Percentiles rank a stretch among this genome's conserved stretches.
phyloP scores from a whole-genome alignment of 106 monocot genomes.

The Platanthera zijinensis region DNA sequence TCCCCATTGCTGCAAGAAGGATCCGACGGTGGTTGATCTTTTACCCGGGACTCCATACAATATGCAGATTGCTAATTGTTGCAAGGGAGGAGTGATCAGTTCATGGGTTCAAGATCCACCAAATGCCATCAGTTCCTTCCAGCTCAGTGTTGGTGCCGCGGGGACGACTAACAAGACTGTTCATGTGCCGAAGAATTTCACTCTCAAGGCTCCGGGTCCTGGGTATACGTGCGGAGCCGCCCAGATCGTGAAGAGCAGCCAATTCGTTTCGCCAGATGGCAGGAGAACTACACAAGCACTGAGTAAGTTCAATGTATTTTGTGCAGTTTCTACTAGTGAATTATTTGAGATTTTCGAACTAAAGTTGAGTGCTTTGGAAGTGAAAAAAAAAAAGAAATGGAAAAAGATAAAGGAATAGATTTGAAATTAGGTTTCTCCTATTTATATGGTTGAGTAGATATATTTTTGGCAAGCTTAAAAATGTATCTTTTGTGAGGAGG shows the following conservation, averaged over 20 bases:
- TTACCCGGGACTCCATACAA: constrained; percentile 54
- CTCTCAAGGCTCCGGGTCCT: constrained; percentile 38
- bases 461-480: too few relatives aligned
- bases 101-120: constrained; percentile 45
- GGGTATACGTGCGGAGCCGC: constrained; percentile 45
- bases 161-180: constrained; percentile 46
- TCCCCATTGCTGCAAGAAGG: constrained; percentile 33
- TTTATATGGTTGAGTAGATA: too few relatives aligned
- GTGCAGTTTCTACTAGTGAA: not conserved
- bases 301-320: constrained; percentile 23
- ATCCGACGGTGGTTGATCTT: constrained; percentile 40
- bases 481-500: too few relatives aligned
- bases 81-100: constrained; percentile 49
- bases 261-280: constrained; percentile 30
- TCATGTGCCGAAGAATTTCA: constrained; percentile 36
- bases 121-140: constrained; percentile 36
- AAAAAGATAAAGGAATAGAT: too few relatives aligned
- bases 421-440: too few relatives aligned
- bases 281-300: constrained; percentile 42
- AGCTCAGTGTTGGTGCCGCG: constrained; percentile 38
- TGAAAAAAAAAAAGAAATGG: too few relatives aligned
- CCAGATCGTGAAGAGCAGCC: constrained; percentile 26
- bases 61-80: constrained; percentile 53
- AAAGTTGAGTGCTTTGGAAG: too few relatives aligned
- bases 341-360: too few relatives aligned